phyloP scores from a whole-genome alignment of 2,329 filamentous ascomycete species.

The Colletotrichum agaves region DNA sequence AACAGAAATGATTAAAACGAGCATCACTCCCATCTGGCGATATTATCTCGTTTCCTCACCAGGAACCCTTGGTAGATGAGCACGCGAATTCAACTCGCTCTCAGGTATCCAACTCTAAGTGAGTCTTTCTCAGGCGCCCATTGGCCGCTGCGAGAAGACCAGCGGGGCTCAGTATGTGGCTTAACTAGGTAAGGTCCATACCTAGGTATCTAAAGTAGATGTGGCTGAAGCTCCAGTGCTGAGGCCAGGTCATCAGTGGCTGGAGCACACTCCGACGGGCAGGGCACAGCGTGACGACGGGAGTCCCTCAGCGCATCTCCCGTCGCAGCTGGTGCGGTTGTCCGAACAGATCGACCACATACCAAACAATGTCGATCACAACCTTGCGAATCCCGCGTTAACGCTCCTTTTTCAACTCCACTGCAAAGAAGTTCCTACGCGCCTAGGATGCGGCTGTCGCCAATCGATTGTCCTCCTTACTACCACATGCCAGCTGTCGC shows the following conservation, averaged over 20 bases:
- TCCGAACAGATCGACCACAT: conserved; percentile 21
- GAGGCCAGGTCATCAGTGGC: conserved; percentile 23
- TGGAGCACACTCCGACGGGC: conserved; percentile 18
- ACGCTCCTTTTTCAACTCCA: neutral
- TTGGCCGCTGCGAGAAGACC: conserved; percentile 11
- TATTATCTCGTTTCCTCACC: too few species aligned
- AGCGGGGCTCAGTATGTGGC: neutral
- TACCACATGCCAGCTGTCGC: neutral
- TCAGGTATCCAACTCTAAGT: neutral
- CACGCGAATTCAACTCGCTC: too few species aligned
- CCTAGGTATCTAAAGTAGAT: too few species aligned
- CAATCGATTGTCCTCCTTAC: neutral
- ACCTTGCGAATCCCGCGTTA: conserved; percentile 19
- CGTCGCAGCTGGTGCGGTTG: conserved; percentile 17
- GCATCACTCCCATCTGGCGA: too few species aligned
- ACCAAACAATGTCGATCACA: conserved; percentile 28
- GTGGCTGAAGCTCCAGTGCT: conserved; percentile 18
- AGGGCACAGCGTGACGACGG: conserved; percentile 12
- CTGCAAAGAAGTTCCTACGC: neutral
- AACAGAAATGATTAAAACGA: neutral
- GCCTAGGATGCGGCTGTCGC: conserved; percentile 13
- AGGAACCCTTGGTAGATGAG: too few species aligned
- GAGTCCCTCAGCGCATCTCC: neutral
- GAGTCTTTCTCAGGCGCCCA: conserved; percentile 22
- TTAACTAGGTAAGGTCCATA: too few species aligned